Conservation (phyloP, 1,284 basidiomycete genomes). For the Ustilago cynodontis region DNA sequence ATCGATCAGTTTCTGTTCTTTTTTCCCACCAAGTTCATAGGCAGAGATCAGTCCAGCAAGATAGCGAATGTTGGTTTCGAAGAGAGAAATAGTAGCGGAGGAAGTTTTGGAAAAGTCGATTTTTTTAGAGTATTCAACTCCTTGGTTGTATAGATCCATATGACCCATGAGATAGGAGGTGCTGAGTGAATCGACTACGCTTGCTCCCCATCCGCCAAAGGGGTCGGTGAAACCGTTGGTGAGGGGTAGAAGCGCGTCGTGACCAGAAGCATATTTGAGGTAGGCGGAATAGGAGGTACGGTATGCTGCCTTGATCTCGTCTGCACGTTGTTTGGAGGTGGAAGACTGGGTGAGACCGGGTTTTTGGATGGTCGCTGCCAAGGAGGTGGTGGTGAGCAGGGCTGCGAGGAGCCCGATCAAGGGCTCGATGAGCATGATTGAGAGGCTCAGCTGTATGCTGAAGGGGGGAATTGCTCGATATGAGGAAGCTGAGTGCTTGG, state of each 20-base stretch:
- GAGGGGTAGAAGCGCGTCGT: slow-evolving; percentile 55
- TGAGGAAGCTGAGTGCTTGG: too few relatives aligned
- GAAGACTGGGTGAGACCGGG: slow-evolving; percentile 30
- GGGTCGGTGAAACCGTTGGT: slow-evolving; percentile 39
- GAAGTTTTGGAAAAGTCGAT: slow-evolving; percentile 57
- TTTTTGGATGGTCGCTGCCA: slow-evolving; percentile 35
- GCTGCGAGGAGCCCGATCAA: slow-evolving; percentile 22
- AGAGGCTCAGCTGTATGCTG: not conserved
- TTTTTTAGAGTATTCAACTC: slow-evolving; percentile 33
- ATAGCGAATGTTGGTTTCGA: slow-evolving; percentile 66
- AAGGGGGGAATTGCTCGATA: not conserved
- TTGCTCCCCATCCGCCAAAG: slow-evolving; percentile 64
- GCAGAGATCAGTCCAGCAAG: slow-evolving; percentile 61
- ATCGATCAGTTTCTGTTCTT: slow-evolving; percentile 50
- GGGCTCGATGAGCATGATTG: slow-evolving; percentile 26
- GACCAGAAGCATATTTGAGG: slow-evolving; percentile 48
- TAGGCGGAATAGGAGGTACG: slow-evolving; percentile 50
- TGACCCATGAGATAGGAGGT: slow-evolving; percentile 63
- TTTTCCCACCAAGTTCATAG: slow-evolving; percentile 61
- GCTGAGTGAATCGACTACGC: slow-evolving; percentile 59
- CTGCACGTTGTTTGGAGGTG: slow-evolving; percentile 38
- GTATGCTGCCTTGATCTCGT: slow-evolving; percentile 52
- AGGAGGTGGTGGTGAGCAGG: slow-evolving; percentile 15
- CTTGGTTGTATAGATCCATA: slow-evolving; percentile 45
- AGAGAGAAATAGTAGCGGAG: slow-evolving; percentile 46